Evolutionary conservation across 495 filamentous ascomycete genomes (phyloP).

Genomic region (Neurospora sp.): DNA sequence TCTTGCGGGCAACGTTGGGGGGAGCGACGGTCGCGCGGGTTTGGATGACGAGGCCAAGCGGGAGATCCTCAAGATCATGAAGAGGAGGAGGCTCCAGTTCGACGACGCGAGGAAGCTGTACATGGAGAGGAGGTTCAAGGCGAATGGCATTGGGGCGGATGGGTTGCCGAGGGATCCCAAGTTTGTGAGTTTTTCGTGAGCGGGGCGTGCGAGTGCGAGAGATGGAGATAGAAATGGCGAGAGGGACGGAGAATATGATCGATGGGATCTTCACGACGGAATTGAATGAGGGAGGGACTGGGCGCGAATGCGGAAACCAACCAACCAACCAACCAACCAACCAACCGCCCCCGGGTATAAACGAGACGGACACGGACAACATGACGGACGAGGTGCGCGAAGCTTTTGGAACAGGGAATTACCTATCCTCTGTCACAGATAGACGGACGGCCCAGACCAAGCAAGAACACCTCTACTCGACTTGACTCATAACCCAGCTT

Average conservation of each 20-base stretch:
- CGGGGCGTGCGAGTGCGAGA: background rate
- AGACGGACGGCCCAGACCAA: background rate
- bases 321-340: background rate
- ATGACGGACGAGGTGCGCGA: background rate
- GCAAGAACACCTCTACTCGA: background rate
- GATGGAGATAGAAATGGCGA: background rate
- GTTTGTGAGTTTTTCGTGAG: conserved; percentile 81
- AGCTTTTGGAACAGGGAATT: background rate
- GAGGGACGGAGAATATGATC: background rate
- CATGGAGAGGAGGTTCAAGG: conserved; percentile 72
- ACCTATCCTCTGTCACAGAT: background rate
- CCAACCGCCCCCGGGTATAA: background rate
- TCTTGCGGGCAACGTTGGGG: conserved; percentile 64
- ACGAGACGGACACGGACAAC: background rate
- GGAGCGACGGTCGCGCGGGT: conserved; percentile 65
- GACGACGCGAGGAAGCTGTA: conserved; percentile 84
- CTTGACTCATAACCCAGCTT: background rate
- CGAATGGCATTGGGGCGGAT: conserved; percentile 79
- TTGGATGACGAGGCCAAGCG: conserved; percentile 69
- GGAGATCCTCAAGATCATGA: conserved; percentile 84
- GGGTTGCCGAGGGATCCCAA: conserved; percentile 86
- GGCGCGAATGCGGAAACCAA: background rate
- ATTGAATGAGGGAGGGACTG: background rate
- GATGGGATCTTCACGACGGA: background rate
- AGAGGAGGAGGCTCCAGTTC: conserved; percentile 59